Evolutionary conservation across 2,329 filamentous ascomycete species (phyloP).

Genomic region (Penicillium sp.): DNA sequence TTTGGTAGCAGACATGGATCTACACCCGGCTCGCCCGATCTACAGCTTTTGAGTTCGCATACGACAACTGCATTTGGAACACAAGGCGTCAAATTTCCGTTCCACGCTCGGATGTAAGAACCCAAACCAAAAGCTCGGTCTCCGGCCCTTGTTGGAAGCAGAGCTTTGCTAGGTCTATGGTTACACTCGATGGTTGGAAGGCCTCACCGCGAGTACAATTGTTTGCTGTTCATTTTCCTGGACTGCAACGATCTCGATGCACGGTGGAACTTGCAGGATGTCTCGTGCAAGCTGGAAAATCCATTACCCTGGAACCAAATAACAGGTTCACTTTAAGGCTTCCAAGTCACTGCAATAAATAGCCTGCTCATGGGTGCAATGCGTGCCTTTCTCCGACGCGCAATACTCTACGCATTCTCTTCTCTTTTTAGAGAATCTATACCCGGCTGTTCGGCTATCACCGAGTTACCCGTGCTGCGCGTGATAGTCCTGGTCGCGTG

Average conservation of each 20-base stretch:
- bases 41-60: neutral
- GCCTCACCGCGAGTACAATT: neutral
- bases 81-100: slow-evolving; percentile 2
- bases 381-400: slow-evolving; percentile 10
- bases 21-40: neutral
- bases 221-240: neutral
- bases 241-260: neutral
- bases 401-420: slow-evolving; percentile 6
- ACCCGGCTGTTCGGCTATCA: neutral
- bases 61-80: neutral
- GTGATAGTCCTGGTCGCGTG: slow-evolving; percentile 13
- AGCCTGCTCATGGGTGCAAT: slow-evolving; percentile 4
- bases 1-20: neutral
- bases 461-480: slow-evolving; percentile 3
- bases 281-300: neutral
- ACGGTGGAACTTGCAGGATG: neutral
- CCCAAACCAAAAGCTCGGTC: slow-evolving; percentile 8
- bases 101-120: slow-evolving; percentile 9
- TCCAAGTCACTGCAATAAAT: neutral
- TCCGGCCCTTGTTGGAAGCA: neutral
- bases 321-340: slow-evolving; percentile 3
- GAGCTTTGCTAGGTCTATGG: neutral
- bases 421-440: neutral
- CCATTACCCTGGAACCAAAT: neutral
- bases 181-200: slow-evolving; percentile 7